Evolutionary conservation across 1,284 basidiomycete species (phyloP).

Genomic region (Schizophyllum commune): DNA sequence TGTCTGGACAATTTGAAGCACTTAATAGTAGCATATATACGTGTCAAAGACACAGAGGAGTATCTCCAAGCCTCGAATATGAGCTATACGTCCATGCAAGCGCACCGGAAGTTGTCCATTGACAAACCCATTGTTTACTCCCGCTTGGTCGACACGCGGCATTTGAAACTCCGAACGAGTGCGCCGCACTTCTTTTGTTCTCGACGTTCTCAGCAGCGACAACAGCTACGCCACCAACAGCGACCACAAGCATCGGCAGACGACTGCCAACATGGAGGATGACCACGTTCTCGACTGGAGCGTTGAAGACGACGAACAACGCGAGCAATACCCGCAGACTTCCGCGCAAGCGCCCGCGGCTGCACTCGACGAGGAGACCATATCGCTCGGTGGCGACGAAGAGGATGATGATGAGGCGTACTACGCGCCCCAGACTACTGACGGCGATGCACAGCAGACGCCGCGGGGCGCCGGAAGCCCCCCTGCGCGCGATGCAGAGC

Average conservation of each 20-base stretch:
- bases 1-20: too few species aligned
- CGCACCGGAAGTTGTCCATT: too few species aligned
- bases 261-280: conserved; percentile 47
- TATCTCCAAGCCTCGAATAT: too few species aligned
- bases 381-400: conserved; percentile 5
- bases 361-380: neutral
- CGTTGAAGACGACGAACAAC: conserved; percentile 56
- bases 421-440: neutral
- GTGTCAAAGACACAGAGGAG: too few species aligned
- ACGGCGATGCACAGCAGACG: conserved; percentile 15
- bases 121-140: too few species aligned
- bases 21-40: too few species aligned
- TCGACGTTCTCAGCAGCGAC: conserved; percentile 2
- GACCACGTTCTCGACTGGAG: conserved; percentile 59
- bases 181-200: neutral
- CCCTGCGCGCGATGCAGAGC: neutral
- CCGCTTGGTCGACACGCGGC: too few species aligned
- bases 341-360: neutral
- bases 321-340: conserved; percentile 3
- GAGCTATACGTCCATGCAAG: too few species aligned
- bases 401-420: conserved; percentile 10
- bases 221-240: conserved; percentile 4
- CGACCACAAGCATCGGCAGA: conserved; percentile 2
- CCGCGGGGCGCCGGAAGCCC: neutral
- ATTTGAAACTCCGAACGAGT: too few species aligned